Evolutionary conservation across 768 basidiomycete species (phyloP).

Genomic region (Rhizopogon sp.): DNA sequence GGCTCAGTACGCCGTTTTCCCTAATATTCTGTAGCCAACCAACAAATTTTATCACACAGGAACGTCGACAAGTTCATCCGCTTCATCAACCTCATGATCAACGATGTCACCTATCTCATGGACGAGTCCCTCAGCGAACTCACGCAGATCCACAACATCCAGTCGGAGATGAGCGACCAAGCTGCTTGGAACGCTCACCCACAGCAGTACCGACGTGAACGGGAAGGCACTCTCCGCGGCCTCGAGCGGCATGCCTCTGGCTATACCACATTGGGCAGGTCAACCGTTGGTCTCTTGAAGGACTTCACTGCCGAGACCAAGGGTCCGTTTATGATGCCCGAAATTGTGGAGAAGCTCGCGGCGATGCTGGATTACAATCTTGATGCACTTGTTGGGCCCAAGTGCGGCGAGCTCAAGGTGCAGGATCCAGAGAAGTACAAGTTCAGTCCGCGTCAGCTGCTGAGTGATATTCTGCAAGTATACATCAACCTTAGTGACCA

Average conservation of each 20-base stretch:
- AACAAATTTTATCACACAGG: slow-evolving; percentile 32
- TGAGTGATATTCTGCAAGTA: slow-evolving; percentile 85
- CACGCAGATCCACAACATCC: slow-evolving; percentile 81
- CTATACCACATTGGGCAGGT: slow-evolving; percentile 82
- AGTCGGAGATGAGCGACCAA: slow-evolving; percentile 77
- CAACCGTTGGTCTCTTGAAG: slow-evolving; percentile 87
- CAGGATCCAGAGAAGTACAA: slow-evolving; percentile 83
- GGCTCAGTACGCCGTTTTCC: slow-evolving; percentile 49
- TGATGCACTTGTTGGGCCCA: slow-evolving; percentile 82
- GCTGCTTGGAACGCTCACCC: slow-evolving; percentile 65
- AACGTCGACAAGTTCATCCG: slow-evolving; percentile 91
- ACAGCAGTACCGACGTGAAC: slow-evolving; percentile 74
- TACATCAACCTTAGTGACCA: slow-evolving; percentile 85
- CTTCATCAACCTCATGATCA: slow-evolving; percentile 97
- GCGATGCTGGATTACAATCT: slow-evolving; percentile 97
- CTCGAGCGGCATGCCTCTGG: slow-evolving; percentile 82
- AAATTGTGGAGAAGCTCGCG: slow-evolving; percentile 92
- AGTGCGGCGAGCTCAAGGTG: slow-evolving; percentile 81
- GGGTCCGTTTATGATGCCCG: slow-evolving; percentile 90
- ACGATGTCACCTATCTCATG: slow-evolving; percentile 97
- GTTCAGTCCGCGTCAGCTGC: slow-evolving; percentile 78
- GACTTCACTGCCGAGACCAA: slow-evolving; percentile 91
- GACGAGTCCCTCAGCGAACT: slow-evolving; percentile 92
- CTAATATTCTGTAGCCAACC: background rate
- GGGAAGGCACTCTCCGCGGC: slow-evolving; percentile 68